Base-by-base conservation (phyloP, 2,329 filamentous ascomycete genomes). In the Fusarium guadeloupense region DNA sequence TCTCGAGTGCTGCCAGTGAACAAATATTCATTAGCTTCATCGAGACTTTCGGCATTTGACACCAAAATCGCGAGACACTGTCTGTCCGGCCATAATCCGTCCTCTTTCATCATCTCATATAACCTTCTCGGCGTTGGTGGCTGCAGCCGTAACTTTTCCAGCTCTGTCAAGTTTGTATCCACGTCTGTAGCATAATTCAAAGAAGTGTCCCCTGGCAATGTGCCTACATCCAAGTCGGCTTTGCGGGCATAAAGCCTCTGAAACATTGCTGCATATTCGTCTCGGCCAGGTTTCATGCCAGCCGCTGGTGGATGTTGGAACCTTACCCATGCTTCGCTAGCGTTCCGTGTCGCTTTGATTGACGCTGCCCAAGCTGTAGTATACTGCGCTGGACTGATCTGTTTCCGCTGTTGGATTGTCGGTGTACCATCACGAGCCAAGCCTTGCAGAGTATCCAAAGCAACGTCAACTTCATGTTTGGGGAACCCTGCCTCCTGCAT, bases 231-330 rank as follows among this genome's bases (percentile, higher is more conserved):
- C 5, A 62, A 37, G n/a, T 70, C 66, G 13, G 61, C 72, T 39
- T 75, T 69, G 28, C 70, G 67, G 14, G 71, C 67, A 16, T 78
- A 72, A 2, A 89, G 76, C 67, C 88, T 89, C 48, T 80, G 70
- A 59, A 89, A 85, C 83, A 89, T 85, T 52, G 84, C 83, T 8
- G 78, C 77, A 66, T 87, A 89, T 41, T 88, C 81, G 13, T 74
- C 64, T 5, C 67, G 53, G 4, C 74, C 76, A 4, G 81, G 80
- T 23, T 64, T 67, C 52, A 74, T 62, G 13, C 64, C 74, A 20
- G 68, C 55, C 31, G 58, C 55, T 2, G 76, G 77, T 1, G 77
- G 77, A 54, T 69, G 69, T 53, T 76, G 76, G 54, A 84, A 81
- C 37, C 77, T 73, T 6, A 76, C 77, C 86, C 86, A 89, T 5